A percentile compares a stretch with the other conserved stretches of the same genome.
These are phyloP conservation scores for Apostasia shenzhenica DNA, from an alignment of 106 monocot species.

Conservation along the genomic window DNA sequence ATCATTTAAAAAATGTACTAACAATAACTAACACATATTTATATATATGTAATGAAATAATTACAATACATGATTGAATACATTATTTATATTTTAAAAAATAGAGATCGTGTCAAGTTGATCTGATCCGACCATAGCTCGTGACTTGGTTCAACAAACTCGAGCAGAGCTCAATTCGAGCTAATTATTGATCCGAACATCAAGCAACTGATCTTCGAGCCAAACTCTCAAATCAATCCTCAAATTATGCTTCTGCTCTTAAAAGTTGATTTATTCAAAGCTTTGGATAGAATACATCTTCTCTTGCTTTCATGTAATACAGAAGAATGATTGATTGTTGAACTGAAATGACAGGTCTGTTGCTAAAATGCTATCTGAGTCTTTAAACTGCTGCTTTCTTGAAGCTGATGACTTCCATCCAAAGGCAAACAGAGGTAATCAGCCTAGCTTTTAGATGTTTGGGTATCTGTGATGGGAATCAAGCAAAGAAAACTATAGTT, in stretches of 20 bases:
- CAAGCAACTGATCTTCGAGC: not conserved
- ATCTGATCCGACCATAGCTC: too few species aligned
- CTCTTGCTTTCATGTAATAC: not conserved
- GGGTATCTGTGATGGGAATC: not conserved
- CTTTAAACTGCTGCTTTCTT: conserved; percentile 54
- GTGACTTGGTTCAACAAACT: too few species aligned
- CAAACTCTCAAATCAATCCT: not conserved
- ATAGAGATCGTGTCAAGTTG: too few species aligned
- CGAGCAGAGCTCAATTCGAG: too few species aligned
- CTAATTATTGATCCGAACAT: not conserved
- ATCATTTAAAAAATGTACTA: too few species aligned
- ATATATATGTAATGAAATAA: too few species aligned
- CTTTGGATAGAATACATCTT: not conserved
- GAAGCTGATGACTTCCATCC: conserved; percentile 92
- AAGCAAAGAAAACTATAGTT: not conserved
- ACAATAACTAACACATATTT: too few species aligned
- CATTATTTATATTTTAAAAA: too few species aligned
- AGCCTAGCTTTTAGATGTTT: not conserved
- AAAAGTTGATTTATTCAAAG: not conserved
- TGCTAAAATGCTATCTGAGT: conserved; percentile 51
- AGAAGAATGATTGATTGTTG: not conserved
- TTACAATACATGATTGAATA: too few species aligned
- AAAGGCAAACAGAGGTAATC: conserved; percentile 66
- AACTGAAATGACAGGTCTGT: conserved; percentile 42
- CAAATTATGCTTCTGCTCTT: not conserved